Percentiles rank a stretch among this genome's conserved stretches.
Evolutionary conservation across 2,329 filamentous ascomycete genomes (phyloP).

Genomic region (Grosmannia penicillata): DNA sequence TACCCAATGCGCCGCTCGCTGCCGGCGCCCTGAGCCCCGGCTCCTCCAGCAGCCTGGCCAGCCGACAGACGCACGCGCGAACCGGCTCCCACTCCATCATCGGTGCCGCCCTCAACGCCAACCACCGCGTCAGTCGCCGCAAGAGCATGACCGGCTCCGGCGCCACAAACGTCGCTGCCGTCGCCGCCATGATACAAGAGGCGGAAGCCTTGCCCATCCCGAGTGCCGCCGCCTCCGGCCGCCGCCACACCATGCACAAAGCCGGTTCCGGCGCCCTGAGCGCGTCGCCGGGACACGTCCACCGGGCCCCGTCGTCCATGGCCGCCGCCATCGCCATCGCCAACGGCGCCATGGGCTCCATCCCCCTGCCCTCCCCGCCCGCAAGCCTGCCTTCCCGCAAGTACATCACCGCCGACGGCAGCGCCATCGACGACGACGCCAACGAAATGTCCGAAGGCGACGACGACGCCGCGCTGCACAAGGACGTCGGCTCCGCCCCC

Average conservation of each 20-base stretch:
- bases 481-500: slow-evolving; percentile 29
- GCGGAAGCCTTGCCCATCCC: slow-evolving; percentile 40
- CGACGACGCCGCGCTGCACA: slow-evolving; percentile 8
- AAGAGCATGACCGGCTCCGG: slow-evolving; percentile 79
- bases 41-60: slow-evolving; percentile 41
- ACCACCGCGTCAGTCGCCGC: slow-evolving; percentile 76
- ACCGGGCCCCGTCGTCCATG: slow-evolving; percentile 5
- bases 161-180: slow-evolving; percentile 56
- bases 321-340: slow-evolving; percentile 3
- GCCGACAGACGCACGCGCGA: slow-evolving; percentile 52
- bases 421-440: slow-evolving; percentile 57
- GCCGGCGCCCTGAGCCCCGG: slow-evolving; percentile 17
- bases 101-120: slow-evolving; percentile 49
- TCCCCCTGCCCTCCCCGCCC: slow-evolving; percentile 50
- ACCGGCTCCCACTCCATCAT: slow-evolving; percentile 73
- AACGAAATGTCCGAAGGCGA: slow-evolving; percentile 42
- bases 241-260: slow-evolving; percentile 59
- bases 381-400: slow-evolving; percentile 51
- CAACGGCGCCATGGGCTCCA: slow-evolving; percentile 27
- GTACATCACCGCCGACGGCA: slow-evolving; percentile 31
- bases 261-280: slow-evolving; percentile 30
- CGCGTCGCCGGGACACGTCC: slow-evolving; percentile 3
- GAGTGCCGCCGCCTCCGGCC: slow-evolving; percentile 29
- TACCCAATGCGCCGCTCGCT: slow-evolving; percentile 39
- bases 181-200: slow-evolving; percentile 60